Conservation (phyloP, 495 filamentous ascomycete species). For the Emericellopsis terricola region DNA sequence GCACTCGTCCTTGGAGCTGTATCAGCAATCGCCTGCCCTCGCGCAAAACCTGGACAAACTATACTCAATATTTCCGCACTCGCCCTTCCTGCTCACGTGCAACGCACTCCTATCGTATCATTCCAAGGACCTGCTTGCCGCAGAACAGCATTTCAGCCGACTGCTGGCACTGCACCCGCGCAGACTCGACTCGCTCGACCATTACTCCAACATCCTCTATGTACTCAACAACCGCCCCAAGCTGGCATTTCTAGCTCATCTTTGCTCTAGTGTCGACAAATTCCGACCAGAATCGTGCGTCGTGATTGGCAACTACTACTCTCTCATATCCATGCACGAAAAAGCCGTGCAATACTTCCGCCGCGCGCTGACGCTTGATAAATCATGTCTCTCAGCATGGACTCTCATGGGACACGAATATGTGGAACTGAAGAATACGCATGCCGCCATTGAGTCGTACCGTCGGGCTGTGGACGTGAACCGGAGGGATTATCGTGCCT, state of each 20-base stretch:
- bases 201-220: conserved; percentile 94
- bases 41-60: conserved; percentile 60
- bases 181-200: conserved; percentile 75
- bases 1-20: conserved; percentile 76
- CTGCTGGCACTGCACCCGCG: conserved; percentile 68
- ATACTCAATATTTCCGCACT: conserved; percentile 64
- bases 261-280: conserved; percentile 78
- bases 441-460: conserved; percentile 95
- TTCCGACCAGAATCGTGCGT: conserved; percentile 96
- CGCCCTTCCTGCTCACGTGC: conserved; percentile 77
- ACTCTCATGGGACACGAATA: conserved; percentile 99
- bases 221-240: conserved; percentile 77
- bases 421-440: conserved; percentile 97
- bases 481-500: conserved; percentile 90
- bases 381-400: conserved; percentile 86
- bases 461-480: conserved; percentile 93
- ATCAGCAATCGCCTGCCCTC: conserved; percentile 58
- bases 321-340: conserved; percentile 80
- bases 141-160: conserved; percentile 69
- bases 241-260: conserved; percentile 77
- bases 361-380: conserved; percentile 84
- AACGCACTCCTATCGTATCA: conserved; percentile 81
- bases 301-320: conserved; percentile 95
- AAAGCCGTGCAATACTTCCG: conserved; percentile 98
- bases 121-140: conserved; percentile 77